These are phyloP conservation scores for Imleria badia DNA, from an alignment of 768 basidiomycete species.

Conservation along the genomic window DNA sequence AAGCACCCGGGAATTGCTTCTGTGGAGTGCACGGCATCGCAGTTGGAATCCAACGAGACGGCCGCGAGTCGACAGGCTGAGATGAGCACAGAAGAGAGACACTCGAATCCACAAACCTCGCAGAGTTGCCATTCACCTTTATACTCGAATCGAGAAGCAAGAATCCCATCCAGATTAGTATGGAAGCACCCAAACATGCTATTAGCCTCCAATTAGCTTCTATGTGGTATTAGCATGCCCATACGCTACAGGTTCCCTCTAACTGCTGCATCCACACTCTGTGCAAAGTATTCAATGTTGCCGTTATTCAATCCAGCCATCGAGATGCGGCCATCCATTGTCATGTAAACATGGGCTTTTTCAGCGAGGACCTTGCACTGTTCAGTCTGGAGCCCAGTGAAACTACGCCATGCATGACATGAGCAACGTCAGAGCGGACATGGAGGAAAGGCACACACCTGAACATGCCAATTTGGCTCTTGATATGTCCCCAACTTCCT, in stretches of 20 bases:
- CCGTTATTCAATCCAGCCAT: conserved; percentile 86
- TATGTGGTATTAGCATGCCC: conserved; percentile 23
- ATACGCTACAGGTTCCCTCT: conserved; percentile 63
- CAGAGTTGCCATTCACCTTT: conserved; percentile 7
- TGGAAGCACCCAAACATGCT: conserved; percentile 19
- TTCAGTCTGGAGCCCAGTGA: conserved; percentile 77
- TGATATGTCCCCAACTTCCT: conserved; percentile 93
- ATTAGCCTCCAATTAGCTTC: conserved; percentile 24
- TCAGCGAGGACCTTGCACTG: conserved; percentile 84
- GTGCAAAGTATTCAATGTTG: conserved; percentile 90
- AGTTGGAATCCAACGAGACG: conserved; percentile 16
- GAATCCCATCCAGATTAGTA: conserved; percentile 23
- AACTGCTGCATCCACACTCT: conserved; percentile 81
- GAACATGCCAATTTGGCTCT: conserved; percentile 97
- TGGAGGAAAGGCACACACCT: conserved; percentile 51
- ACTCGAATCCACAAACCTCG: conserved; percentile 16
- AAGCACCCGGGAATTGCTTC: conserved; percentile 23
- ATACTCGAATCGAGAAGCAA: conserved; percentile 17
- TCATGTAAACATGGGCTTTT: conserved; percentile 92
- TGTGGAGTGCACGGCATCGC: conserved; percentile 20
- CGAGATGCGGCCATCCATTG: conserved; percentile 88
- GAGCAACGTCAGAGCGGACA: neutral
- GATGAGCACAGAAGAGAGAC: neutral
- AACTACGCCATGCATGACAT: conserved; percentile 43
- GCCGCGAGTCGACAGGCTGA: neutral